Base-by-base conservation (phyloP, 768 basidiomycete species). In the Termitomyces sp. region DNA sequence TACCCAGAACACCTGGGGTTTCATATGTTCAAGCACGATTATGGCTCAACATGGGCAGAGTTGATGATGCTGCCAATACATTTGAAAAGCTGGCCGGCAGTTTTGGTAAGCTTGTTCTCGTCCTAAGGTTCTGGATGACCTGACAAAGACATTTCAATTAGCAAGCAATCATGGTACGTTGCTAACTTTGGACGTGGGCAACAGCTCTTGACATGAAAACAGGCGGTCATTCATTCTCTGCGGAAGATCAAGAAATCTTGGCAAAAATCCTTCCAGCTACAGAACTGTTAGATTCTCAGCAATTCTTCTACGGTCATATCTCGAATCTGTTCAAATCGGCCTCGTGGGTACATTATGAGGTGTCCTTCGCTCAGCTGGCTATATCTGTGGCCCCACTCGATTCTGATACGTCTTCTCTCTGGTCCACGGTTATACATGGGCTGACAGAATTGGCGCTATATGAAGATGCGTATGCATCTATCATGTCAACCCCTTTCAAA, bases 391-490 rank as follows among this genome's bases (percentile, higher is more conserved):
- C 84, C 6, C 77, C 81, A 20, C 63, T 71, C 32, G 79, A 75
- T 20, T 70, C 71, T 18, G 82, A 87, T 61, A 84, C 82, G 10
- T 76, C 81, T 47, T 77, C 85, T n/a, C 70, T 98, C 24, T 96
- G 94, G 94, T 80, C 77, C 60, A 86, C 77, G 57, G 76, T 94
- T 20, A 90, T 89, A 70, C 82, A 86, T 66, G 89, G 90, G 30
- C 81, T 86, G 54, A 84, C 83, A 20, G 87, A 89, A 49, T 74
- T 92, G 43, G 84, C 81, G 6, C 73, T 80, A 61, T 97, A 88
- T 72, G 92, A 95, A 65, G 87, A 93, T 64, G 96, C 97, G 2
- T 98, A 98, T 71, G 79, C 85, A 46, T 77, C 86, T 24, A 72
- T 98, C 66, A 83, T 90, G 67, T 77, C 83, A 20, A 81, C 81